phyloP scores from a whole-genome alignment of 1,139 yeast genomes.

The Yamadazyma trypodendri region DNA sequence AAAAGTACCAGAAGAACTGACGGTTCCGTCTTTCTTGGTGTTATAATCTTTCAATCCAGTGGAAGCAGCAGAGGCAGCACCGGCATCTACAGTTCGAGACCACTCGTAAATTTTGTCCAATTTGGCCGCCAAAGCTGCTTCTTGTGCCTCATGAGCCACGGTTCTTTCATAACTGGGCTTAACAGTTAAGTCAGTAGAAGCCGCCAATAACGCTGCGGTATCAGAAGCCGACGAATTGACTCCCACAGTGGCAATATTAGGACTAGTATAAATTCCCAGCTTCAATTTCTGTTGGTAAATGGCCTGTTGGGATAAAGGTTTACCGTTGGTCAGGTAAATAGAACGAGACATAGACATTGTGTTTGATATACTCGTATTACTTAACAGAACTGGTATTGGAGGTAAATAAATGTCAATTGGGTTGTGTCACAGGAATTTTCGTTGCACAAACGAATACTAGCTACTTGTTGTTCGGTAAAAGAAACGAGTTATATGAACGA shows the following conservation, averaged over 20 bases:
- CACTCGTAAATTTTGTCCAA: constrained; percentile 39
- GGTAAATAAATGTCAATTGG: too few relatives aligned
- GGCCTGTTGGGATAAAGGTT: constrained; percentile 72
- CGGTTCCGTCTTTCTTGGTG: constrained; percentile 1
- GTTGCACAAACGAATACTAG: too few relatives aligned
- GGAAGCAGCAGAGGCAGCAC: constrained; percentile 48
- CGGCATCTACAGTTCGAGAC: constrained; percentile 45
- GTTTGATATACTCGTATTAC: background rate
- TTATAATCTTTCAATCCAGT: constrained; percentile 21
- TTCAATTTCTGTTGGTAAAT: constrained; percentile 73
- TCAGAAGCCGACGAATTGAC: constrained; percentile 69
- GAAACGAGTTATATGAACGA: background rate
- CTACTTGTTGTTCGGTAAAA: too few relatives aligned
- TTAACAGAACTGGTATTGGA: too few relatives aligned
- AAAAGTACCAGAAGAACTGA: constrained; percentile 17
- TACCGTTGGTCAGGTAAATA: constrained; percentile 66
- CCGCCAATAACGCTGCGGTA: constrained; percentile 74
- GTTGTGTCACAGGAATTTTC: too few relatives aligned
- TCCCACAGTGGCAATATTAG: constrained; percentile 69
- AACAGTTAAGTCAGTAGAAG: constrained; percentile 61
- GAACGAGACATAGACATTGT: constrained; percentile 36
- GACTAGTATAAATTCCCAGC: constrained; percentile 72
- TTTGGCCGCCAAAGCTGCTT: constrained; percentile 62
- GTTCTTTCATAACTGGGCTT: constrained; percentile 62
- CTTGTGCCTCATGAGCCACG: constrained; percentile 64